Conservation (phyloP, 495 filamentous ascomycete species). For the Antarctomyces pellizariae region DNA sequence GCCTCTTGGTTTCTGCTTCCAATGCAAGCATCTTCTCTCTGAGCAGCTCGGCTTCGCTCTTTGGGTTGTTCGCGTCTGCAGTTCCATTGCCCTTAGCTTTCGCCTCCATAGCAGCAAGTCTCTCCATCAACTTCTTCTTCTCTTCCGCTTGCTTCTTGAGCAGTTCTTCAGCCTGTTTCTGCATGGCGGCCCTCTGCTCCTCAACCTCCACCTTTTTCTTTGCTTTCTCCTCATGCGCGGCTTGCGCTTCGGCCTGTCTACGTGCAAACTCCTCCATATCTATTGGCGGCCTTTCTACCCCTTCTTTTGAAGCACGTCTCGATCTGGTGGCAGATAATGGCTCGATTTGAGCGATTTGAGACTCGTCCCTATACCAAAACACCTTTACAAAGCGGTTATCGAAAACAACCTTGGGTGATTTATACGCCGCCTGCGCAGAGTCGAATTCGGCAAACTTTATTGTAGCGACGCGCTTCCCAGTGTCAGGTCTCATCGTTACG, state of each 20-base stretch:
- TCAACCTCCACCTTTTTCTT: slow-evolving; percentile 54
- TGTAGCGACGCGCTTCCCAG: slow-evolving; percentile 57
- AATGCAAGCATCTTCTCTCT: too few relatives aligned
- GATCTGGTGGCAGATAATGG: slow-evolving; percentile 8
- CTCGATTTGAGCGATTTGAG: slow-evolving; percentile 8
- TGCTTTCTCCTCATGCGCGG: slow-evolving; percentile 49
- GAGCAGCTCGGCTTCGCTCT: slow-evolving; percentile 14
- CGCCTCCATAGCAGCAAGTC: slow-evolving; percentile 30
- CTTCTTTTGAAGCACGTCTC: slow-evolving; percentile 15
- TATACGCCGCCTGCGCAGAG: slow-evolving; percentile 59
- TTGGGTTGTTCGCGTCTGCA: too few relatives aligned
- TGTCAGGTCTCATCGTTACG: slow-evolving; percentile 49
- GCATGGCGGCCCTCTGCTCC: slow-evolving; percentile 42
- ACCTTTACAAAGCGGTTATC: slow-evolving; percentile 97
- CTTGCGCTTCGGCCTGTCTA: slow-evolving; percentile 62
- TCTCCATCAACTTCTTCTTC: slow-evolving; percentile 41
- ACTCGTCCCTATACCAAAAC: slow-evolving; percentile 62
- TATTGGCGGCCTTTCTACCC: too few relatives aligned
- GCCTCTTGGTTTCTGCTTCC: too few relatives aligned
- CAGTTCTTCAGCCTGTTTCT: slow-evolving; percentile 54
- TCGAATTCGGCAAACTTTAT: slow-evolving; percentile 57
- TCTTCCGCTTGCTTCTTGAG: slow-evolving; percentile 54
- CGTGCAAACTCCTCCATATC: slow-evolving; percentile 57
- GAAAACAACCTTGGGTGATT: slow-evolving; percentile 84
- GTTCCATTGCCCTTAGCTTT: too few relatives aligned